Evolutionary conservation across 2,329 filamentous ascomycete species (phyloP), one percentile per base, ranked within the genome.

Genomic region (Claviceps cyperi): DNA sequence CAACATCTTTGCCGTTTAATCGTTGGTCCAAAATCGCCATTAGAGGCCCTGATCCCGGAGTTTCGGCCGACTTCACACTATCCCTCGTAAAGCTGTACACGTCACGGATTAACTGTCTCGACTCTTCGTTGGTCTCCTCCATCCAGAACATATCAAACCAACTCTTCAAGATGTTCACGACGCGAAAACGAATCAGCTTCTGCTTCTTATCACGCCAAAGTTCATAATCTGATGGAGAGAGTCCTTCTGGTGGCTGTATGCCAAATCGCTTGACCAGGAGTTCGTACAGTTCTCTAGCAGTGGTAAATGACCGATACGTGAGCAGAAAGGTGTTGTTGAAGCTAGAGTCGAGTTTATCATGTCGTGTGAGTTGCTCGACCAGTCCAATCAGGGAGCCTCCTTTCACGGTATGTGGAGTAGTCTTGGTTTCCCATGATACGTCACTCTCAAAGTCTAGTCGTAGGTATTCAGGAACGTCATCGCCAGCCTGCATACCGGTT

Each of bases 81-180:
- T 95, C 89, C 59, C 86, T 86, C 2, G 90, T 91, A 64, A 98
- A 98, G 28, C 81, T 81, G 68, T 90, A 89, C 9, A 97, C 88
- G 56, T 90, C 82, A 52, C 88, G 83, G 55, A 98, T 87, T 40
- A 98, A 74, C 57, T 88, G 80, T 64, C 81, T 87, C 44, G 83
- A 94, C 46, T 86, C 82, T 48, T 91, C 86, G 61, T 83, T 90
- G 54, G 84, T 82, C 46, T 89, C 86, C 63, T 98, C 92, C 89
- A 97, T 96, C 92, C 92, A 98, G 66, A 92, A 97, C 59, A 85
- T 90, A 63, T 97, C 92, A 58, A 98, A 92, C 92, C 92, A 98
- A 67, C 81, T 94, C 75, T 97, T 97, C 46, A 98, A 71, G 55
- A 96, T 97, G 61, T 97, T 98, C 56, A 98, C 89, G 2, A 98